Percentiles rank a stretch among this genome's conserved stretches.
Conservation (phyloP, 768 basidiomycete species). For the Mycena sanguinolenta region DNA sequence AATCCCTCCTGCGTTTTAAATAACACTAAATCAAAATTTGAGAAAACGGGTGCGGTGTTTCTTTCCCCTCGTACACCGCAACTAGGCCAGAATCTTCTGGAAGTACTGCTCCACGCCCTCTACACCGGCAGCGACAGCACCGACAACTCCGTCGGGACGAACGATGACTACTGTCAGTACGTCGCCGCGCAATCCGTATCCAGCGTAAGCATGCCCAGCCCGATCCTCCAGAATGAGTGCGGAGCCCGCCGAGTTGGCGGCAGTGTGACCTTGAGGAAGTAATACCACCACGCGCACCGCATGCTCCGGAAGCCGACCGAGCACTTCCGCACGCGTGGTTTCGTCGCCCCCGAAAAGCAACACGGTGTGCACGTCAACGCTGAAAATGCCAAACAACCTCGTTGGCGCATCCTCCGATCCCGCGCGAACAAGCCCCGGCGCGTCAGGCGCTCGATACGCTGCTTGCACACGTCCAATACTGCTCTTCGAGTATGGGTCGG, state of each 20-base stretch:
- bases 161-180: constrained; percentile 30
- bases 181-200: constrained; percentile 25
- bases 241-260: too few species aligned
- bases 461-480: background rate
- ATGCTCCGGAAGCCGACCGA: background rate
- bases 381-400: constrained; percentile 46
- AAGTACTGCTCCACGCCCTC: constrained; percentile 11
- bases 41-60: too few species aligned
- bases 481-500: background rate
- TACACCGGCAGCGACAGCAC: constrained; percentile 13
- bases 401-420: constrained; percentile 14
- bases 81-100: too few species aligned
- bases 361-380: constrained; percentile 42
- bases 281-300: background rate
- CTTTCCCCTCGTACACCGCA: too few species aligned
- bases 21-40: too few species aligned
- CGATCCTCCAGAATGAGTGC: constrained; percentile 22
- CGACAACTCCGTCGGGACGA: constrained; percentile 38
- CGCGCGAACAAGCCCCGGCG: constrained; percentile 19
- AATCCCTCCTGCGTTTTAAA: too few species aligned
- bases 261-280: background rate
- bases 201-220: constrained; percentile 31
- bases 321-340: background rate
- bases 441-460: constrained; percentile 23
- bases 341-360: constrained; percentile 43